Percentiles rank a stretch among this genome's conserved stretches.
Evolutionary conservation across 2,329 filamentous ascomycete genomes (phyloP).

Genomic region (Dichotomopilus funicola): DNA sequence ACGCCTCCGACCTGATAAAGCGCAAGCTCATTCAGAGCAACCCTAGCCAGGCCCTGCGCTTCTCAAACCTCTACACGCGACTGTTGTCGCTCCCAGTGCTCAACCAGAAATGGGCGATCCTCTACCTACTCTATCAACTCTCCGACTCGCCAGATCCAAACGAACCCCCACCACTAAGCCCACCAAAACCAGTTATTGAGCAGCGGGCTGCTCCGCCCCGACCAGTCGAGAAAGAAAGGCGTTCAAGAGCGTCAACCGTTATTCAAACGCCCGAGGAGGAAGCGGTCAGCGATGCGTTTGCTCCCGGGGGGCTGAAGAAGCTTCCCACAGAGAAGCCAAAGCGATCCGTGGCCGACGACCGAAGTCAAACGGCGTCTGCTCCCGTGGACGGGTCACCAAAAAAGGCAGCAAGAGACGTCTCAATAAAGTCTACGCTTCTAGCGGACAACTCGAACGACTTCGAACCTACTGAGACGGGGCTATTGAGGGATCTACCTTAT

Average conservation of each 20-base stretch:
- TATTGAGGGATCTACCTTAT: slow-evolving; percentile 79
- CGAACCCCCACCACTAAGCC: slow-evolving; percentile 43
- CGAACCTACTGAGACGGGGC: slow-evolving; percentile 56
- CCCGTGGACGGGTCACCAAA: slow-evolving; percentile 14
- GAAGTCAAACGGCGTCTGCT: slow-evolving; percentile 5
- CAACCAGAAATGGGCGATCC: slow-evolving; percentile 92
- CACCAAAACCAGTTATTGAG: slow-evolving; percentile 32
- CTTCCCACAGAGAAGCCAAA: slow-evolving; percentile 37
- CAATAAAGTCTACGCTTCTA: slow-evolving; percentile 50
- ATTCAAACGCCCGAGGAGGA: slow-evolving; percentile 40
- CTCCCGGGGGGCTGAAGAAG: slow-evolving; percentile 44
- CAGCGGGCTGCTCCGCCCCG: slow-evolving; percentile 10
- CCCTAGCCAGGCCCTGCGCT: slow-evolving; percentile 70
- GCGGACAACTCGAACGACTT: slow-evolving; percentile 51
- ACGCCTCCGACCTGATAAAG: slow-evolving; percentile 89
- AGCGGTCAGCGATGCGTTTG: slow-evolving; percentile 47
- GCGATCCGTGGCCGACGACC: slow-evolving; percentile 30
- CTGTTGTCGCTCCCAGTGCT: slow-evolving; percentile 87
- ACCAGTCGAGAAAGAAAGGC: slow-evolving; percentile 32
- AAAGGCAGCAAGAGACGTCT: slow-evolving; percentile 42
- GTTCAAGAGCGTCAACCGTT: slow-evolving; percentile 32
- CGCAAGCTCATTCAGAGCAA: slow-evolving; percentile 76
- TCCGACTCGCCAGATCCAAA: slow-evolving; percentile 59
- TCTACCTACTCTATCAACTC: slow-evolving; percentile 82
- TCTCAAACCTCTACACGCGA: slow-evolving; percentile 85